Conservation (phyloP, 495 filamentous ascomycete species). For the Lichenothelia convexa region DNA sequence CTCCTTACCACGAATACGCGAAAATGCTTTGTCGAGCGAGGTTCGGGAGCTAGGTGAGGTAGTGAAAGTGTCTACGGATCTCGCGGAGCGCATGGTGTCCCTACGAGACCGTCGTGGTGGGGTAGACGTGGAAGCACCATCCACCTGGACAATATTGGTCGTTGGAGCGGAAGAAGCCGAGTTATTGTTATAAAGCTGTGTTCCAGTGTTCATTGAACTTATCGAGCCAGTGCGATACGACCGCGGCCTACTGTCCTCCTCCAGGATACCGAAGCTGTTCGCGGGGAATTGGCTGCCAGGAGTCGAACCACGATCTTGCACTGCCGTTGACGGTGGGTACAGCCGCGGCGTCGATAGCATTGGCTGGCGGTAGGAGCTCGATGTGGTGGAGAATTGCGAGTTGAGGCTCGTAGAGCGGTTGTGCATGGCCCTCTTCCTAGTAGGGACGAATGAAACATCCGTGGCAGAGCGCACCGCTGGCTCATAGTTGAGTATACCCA, state of each 20-base stretch:
- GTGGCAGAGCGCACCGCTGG: slow-evolving; percentile 21
- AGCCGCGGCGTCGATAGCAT: slow-evolving; percentile 39
- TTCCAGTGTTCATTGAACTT: slow-evolving; percentile 5
- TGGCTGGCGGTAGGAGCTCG: slow-evolving; percentile 28
- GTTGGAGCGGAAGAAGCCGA: slow-evolving; percentile 31
- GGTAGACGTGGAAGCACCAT: slow-evolving; percentile 33
- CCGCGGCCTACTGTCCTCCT: too few species aligned
- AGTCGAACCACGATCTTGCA: slow-evolving; percentile 31
- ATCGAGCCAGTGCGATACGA: slow-evolving; percentile 16
- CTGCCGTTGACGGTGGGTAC: slow-evolving; percentile 35
- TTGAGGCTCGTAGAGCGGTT: slow-evolving; percentile 36
- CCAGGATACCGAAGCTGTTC: slow-evolving; percentile 10
- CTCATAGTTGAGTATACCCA: slow-evolving; percentile 32
- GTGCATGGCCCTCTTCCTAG: slow-evolving; percentile 24
- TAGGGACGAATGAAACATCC: slow-evolving; percentile 18
- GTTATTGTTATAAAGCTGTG: slow-evolving; percentile 21
- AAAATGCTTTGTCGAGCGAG: slow-evolving; percentile 39
- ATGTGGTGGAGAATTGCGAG: slow-evolving; percentile 36
- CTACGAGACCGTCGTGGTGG: slow-evolving; percentile 15
- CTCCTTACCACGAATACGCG: slow-evolving; percentile 26
- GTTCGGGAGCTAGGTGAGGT: slow-evolving; percentile 33
- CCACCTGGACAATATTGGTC: slow-evolving; percentile 26
- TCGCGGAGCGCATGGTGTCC: too few species aligned
- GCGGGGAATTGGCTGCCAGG: slow-evolving; percentile 23
- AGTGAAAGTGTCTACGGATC: slow-evolving; percentile 26